These are phyloP conservation scores for Bipolaris oryzae DNA, from an alignment of 2,329 filamentous ascomycete genomes.

Conservation along the genomic window DNA sequence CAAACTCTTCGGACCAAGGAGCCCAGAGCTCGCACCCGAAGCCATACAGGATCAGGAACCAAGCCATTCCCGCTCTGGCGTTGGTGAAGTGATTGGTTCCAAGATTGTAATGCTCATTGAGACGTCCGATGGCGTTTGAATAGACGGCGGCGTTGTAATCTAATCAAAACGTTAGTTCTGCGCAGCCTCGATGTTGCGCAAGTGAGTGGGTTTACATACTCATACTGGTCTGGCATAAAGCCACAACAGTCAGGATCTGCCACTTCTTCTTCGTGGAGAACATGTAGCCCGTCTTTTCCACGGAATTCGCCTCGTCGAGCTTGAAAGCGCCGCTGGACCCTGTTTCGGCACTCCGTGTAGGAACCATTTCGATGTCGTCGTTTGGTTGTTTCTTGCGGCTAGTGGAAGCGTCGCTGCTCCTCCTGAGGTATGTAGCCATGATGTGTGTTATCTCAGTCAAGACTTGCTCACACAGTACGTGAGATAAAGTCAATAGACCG, in stretches of 20 bases:
- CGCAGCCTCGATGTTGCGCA: conserved; percentile 32
- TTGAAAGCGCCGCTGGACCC: conserved; percentile 6
- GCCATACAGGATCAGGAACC: conserved; percentile 79
- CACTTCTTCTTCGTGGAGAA: conserved; percentile 60
- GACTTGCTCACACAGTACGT: background rate
- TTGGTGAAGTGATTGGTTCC: conserved; percentile 46
- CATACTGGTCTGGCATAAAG: conserved; percentile 59
- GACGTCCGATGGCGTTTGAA: conserved; percentile 57
- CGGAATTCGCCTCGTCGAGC: conserved; percentile 27
- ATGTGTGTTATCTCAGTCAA: background rate
- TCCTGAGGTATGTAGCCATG: conserved; percentile 10
- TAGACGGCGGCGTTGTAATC: conserved; percentile 63
- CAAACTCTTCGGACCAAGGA: conserved; percentile 78
- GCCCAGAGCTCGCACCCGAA: conserved; percentile 89
- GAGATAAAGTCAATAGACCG: background rate
- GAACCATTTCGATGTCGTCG: conserved; percentile 11
- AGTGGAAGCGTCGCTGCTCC: conserved; percentile 11
- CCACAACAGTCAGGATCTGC: conserved; percentile 59
- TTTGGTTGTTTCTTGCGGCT: conserved; percentile 7
- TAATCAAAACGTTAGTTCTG: conserved; percentile 26
- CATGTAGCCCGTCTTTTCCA: conserved; percentile 50
- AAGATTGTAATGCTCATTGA: conserved; percentile 64
- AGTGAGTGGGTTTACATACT: conserved; percentile 49
- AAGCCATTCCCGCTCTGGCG: conserved; percentile 66
- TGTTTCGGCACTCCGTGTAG: background rate